phyloP scores from a whole-genome alignment of 306 rosid genomes.

The Sesbania bispinosa region DNA sequence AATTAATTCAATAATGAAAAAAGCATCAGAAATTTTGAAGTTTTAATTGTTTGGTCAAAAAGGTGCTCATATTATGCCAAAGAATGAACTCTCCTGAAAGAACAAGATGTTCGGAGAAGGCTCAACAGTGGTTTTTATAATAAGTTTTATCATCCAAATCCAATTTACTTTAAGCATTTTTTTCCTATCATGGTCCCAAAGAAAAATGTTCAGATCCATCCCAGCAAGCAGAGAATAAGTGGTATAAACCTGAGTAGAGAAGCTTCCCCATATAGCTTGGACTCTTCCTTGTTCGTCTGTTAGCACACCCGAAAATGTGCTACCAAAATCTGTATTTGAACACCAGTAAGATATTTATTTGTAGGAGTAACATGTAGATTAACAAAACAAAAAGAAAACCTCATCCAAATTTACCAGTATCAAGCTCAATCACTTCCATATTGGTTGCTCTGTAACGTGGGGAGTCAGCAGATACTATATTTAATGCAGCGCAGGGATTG shows the following conservation, averaged over 20 bases:
- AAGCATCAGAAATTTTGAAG: not conserved
- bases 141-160: not conserved
- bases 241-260: constrained; percentile 88
- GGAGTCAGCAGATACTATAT: constrained; percentile 84
- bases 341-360: constrained; percentile 7
- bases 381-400: not conserved
- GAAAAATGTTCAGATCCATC: not conserved
- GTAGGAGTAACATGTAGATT: constrained; percentile 5
- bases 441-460: constrained; percentile 95
- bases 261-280: constrained; percentile 98
- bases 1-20: not conserved
- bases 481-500: constrained; percentile 90
- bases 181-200: not conserved
- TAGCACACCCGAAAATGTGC: constrained; percentile 88
- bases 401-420: constrained; percentile 61
- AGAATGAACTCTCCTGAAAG: constrained; percentile 6
- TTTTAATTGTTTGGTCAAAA: not conserved
- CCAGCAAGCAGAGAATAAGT: constrained; percentile 13
- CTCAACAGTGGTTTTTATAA: not conserved
- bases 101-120: not conserved
- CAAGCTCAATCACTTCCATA: constrained; percentile 98
- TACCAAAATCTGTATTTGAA: constrained; percentile 76
- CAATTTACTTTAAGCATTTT: not conserved
- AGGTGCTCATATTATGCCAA: not conserved
- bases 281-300: constrained; percentile 93